Evolutionary conservation across 1,139 yeast species (phyloP).

Genomic region (Hansenula sp.): DNA sequence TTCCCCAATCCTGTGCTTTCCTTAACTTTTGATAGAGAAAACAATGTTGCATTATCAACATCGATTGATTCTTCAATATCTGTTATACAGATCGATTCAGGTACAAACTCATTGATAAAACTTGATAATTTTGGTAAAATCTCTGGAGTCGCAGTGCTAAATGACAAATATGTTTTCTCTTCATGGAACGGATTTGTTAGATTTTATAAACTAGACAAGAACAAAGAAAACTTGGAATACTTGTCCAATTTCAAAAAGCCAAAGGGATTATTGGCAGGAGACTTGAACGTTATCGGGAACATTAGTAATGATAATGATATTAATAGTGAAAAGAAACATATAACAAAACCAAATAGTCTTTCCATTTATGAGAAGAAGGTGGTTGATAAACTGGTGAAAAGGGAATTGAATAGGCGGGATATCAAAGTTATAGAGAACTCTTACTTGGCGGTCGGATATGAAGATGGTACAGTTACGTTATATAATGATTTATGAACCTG

Average conservation of each 20-base stretch:
- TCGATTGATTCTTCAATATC: conserved; percentile 34
- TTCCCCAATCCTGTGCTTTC: conserved; percentile 51
- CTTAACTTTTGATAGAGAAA: conserved; percentile 22
- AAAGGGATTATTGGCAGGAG: conserved; percentile 18
- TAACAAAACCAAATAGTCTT: conserved; percentile 17
- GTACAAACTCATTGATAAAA: background rate
- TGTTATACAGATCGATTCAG: conserved; percentile 21
- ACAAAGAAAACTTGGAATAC: conserved; percentile 6
- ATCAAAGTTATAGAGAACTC: conserved; percentile 9
- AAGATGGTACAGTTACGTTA: conserved; percentile 35
- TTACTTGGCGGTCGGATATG: conserved; percentile 34
- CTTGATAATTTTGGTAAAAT: conserved; percentile 16
- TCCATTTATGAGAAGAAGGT: conserved; percentile 1
- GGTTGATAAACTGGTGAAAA: background rate
- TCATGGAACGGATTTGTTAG: conserved; percentile 25
- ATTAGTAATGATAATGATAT: conserved; percentile 20
- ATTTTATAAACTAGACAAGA: conserved; percentile 11
- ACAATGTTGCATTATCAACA: conserved; percentile 34
- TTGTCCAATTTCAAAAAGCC: conserved; percentile 17
- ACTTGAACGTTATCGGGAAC: conserved; percentile 18
- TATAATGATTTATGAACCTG: conserved; percentile 18
- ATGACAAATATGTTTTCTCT: conserved; percentile 18
- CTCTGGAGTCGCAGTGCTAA: conserved; percentile 9
- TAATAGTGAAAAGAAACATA: conserved; percentile 9
- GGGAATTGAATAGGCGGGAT: conserved; percentile 14